Percentiles rank a stretch among this genome's conserved stretches.
Conservation (phyloP, 305 asterid species). For the Fraxinus angustifolia region DNA sequence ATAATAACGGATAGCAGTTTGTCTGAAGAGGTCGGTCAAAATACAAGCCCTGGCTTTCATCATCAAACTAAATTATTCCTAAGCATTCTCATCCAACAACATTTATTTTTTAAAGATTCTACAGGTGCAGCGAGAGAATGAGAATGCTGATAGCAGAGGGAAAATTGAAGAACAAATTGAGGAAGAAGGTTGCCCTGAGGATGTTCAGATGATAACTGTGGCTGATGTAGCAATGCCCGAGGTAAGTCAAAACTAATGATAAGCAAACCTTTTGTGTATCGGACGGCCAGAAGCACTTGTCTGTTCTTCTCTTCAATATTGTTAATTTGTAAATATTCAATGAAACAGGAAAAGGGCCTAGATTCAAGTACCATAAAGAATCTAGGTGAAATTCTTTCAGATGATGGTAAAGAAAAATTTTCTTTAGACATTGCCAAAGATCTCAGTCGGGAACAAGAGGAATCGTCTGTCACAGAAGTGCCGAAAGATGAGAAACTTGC, state of each 20-base stretch:
- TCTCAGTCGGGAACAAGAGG: not conserved
- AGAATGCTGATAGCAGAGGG: conserved; percentile 12
- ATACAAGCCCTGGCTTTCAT: not conserved
- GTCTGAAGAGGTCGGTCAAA: not conserved
- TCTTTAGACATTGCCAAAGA: conserved; percentile 4
- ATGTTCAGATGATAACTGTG: conserved; percentile 12
- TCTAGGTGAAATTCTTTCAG: not conserved
- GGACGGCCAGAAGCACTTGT: not conserved
- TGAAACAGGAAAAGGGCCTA: not conserved
- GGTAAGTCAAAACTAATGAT: not conserved
- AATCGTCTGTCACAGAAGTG: not conserved
- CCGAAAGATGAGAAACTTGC: not conserved
- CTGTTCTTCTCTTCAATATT: not conserved
- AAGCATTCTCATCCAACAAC: not conserved
- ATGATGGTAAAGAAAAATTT: not conserved
- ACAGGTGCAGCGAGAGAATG: conserved; percentile 26
- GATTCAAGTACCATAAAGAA: not conserved
- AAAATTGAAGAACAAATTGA: conserved; percentile 14
- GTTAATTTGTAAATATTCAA: not conserved
- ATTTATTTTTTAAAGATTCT: conserved; percentile 20
- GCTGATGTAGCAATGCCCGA: not conserved
- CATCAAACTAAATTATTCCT: not conserved
- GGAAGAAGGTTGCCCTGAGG: conserved; percentile 28
- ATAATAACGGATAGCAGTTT: not conserved
- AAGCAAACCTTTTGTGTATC: not conserved